A percentile compares a stretch with the other conserved stretches of the same genome.
Evolutionary conservation across 352 stramenopile genomes (phyloP).

Genomic region (Globisporangium camurandrum): DNA sequence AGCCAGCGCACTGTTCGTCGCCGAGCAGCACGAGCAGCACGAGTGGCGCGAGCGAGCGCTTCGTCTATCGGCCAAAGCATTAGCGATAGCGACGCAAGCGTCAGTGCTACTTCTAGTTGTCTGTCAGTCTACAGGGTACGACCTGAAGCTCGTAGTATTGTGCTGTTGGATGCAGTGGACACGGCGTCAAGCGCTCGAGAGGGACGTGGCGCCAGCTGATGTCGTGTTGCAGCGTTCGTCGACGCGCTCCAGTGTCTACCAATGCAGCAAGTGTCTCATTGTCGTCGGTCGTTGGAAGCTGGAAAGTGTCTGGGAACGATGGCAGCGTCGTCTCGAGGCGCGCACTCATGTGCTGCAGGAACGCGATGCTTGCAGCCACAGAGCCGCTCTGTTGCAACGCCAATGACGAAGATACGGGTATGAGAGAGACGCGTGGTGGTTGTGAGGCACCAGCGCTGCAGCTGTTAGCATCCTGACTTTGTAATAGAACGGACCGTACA

Average conservation of each 20-base stretch:
- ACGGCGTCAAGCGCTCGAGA: conserved; percentile 27
- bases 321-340: conserved; percentile 29
- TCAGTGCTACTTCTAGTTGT: too few species aligned
- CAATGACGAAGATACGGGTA: too few species aligned
- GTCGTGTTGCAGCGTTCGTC: conserved; percentile 7
- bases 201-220: conserved; percentile 28
- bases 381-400: conserved; percentile 38
- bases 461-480: neutral
- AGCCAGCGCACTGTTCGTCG: conserved; percentile 43
- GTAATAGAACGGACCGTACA: conserved; percentile 27
- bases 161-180: conserved; percentile 16
- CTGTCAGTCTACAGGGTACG: neutral
- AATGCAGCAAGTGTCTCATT: neutral
- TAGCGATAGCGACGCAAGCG: neutral
- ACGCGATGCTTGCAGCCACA: conserved; percentile 34
- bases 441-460: neutral
- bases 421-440: neutral
- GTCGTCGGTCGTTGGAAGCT: neutral
- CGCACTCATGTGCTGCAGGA: conserved; percentile 32
- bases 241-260: too few species aligned
- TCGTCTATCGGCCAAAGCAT: conserved; percentile 12
- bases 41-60: conserved; percentile 27
- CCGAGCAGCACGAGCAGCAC: conserved; percentile 35
- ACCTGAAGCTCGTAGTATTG: conserved; percentile 45
- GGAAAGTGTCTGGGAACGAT: conserved; percentile 11